Base-by-base conservation (phyloP, 1,284 basidiomycete genomes). In the Moesziomyces sp. region DNA sequence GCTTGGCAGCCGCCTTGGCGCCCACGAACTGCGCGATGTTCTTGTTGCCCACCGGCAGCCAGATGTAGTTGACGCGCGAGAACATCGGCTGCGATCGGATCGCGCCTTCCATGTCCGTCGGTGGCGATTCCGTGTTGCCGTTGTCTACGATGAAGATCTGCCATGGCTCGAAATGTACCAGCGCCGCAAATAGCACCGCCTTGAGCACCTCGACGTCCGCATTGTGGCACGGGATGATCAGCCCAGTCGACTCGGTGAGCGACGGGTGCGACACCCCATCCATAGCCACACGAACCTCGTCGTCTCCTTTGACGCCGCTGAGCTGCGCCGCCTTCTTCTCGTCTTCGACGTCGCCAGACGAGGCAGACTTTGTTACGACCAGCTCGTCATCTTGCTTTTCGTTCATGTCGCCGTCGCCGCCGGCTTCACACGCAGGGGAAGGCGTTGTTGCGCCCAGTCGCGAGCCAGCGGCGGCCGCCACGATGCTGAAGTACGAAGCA, bases 61-160 rank as follows among this genome's bases (percentile, higher is more conserved):
- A 71, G 48, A 71, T 58, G 61, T 71, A 71, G 52, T 71, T 71
- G 68, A 71, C 48, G 10, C 62, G 58, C 0, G 56, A 26, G 46
- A 65, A 61, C 54, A 71, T 65, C 28, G 66, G 66, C 18, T 69
- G 66, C 8, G 53, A 43, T 9, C 66, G 58, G 21, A 69, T 58
- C 10, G 50, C 46, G 24, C 21, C 23, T 40, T 69, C 66, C 55
- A 65, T 49, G 23, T 61, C 48, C 1, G 23, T 48, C 9, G 68
- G 61, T 8, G 68, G 68, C 13, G n/a, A 30, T 2, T 57, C 46
- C 7, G 53, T n/a, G 51, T 65, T 71, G 50, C 56, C 61, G 47
- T 71, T 71, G 47, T 72, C 63, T 23, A 72, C 48, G 24, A 72
- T 51, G 43, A 72, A 66, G 55, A 72, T 72, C 46, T 72, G 62